phyloP scores from a whole-genome alignment of 805 yeast genomes.

The Wickerhamiella parazyma region DNA sequence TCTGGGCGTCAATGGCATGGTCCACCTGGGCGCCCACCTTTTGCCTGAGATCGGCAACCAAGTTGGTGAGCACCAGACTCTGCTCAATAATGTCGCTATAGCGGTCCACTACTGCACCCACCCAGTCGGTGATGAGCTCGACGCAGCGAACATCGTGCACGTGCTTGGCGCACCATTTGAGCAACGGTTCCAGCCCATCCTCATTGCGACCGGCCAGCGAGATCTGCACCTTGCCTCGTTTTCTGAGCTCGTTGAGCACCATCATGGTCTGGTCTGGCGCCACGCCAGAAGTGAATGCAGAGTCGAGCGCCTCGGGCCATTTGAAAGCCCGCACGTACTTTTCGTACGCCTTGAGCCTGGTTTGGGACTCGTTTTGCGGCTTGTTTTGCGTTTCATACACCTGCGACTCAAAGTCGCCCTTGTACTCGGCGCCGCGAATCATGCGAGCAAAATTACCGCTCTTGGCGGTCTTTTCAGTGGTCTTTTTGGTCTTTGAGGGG shows the following conservation, averaged over 20 bases:
- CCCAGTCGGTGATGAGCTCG: conserved; percentile 49
- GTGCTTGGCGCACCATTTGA: conserved; percentile 66
- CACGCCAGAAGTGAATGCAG: conserved; percentile 67
- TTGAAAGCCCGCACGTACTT: conserved; percentile 72
- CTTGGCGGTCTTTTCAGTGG: conserved; percentile 23
- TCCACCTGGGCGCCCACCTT: conserved; percentile 55
- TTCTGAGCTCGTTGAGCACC: conserved; percentile 72
- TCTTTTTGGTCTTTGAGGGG: conserved; percentile 33
- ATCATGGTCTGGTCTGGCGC: conserved; percentile 71
- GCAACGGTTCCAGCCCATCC: conserved; percentile 65
- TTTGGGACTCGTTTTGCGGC: conserved; percentile 13
- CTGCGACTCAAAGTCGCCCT: conserved; percentile 76
- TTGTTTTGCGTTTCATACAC: conserved; percentile 37
- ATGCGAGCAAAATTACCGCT: conserved; percentile 59
- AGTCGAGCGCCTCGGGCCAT: conserved; percentile 87
- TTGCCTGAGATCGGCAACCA: conserved; percentile 41
- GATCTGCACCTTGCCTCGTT: conserved; percentile 77
- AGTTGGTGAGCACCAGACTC: conserved; percentile 65
- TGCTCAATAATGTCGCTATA: conserved; percentile 62
- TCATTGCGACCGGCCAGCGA: conserved; percentile 76
- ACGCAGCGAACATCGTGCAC: conserved; percentile 70
- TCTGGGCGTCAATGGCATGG: conserved; percentile 76
- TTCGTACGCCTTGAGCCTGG: conserved; percentile 66
- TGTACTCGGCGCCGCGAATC: conserved; percentile 83
- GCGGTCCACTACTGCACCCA: conserved; percentile 56